phyloP scores from a whole-genome alignment of 352 stramenopile species.

The Sclerospora graminicola region DNA sequence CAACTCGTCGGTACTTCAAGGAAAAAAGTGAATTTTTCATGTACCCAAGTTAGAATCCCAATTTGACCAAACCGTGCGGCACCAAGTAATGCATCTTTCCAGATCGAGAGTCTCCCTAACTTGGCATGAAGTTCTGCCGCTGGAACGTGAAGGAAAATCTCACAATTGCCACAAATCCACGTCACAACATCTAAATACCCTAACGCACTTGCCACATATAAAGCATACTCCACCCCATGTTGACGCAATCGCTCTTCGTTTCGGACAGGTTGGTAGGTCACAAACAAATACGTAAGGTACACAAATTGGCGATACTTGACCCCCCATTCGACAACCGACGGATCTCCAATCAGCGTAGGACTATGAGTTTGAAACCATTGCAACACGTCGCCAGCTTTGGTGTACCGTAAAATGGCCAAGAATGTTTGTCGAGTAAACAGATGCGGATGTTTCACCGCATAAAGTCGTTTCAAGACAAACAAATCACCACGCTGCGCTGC shows the following conservation, averaged over 20 bases:
- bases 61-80: conserved; percentile 17
- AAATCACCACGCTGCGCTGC: conserved; percentile 24
- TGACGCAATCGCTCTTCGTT: conserved; percentile 14
- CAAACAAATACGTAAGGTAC: conserved; percentile 22
- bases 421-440: conserved; percentile 27
- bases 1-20: conserved; percentile 8
- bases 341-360: conserved; percentile 10
- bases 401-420: conserved; percentile 21
- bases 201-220: conserved; percentile 22
- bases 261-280: conserved; percentile 8
- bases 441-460: conserved; percentile 16
- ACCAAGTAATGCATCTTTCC: conserved; percentile 18
- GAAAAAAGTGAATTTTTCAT: conserved; percentile 24
- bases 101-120: conserved; percentile 16
- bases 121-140: conserved; percentile 17
- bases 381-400: conserved; percentile 19
- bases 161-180: conserved; percentile 28
- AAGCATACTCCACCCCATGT: conserved; percentile 20
- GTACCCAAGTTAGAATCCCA: conserved; percentile 14
- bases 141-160: conserved; percentile 22
- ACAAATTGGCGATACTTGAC: conserved; percentile 21
- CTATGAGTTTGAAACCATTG: conserved; percentile 27
- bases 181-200: conserved; percentile 26
- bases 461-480: conserved; percentile 15
- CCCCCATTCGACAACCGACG: conserved; percentile 21